Base-by-base conservation (phyloP, 768 basidiomycete species). In the Sporobolomyces roseus region DNA sequence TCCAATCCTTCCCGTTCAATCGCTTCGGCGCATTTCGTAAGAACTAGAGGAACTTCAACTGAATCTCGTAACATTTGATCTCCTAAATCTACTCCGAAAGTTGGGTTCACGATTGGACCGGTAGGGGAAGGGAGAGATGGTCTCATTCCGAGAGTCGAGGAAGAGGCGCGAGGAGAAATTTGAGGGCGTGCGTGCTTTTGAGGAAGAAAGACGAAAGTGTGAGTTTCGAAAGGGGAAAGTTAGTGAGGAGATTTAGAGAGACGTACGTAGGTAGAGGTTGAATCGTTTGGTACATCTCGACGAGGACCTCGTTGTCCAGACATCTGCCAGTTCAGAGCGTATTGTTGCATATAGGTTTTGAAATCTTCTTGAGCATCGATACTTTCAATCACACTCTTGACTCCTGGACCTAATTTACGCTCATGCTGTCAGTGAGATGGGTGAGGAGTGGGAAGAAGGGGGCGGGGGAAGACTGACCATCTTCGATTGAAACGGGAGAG, bases 351-450 rank as follows among this genome's bases (percentile, higher is more conserved):
- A 77, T 88, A 99, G 12, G 84, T 86, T 80, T 89, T 94, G 81
- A 99, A 98, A 79, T 99, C 96, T 41, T 87, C 83, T 45, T 93
- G 86, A 75, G 93, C 93, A 79, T 99, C 94, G 74, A 99, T 96
- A 8, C 86, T 84, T 78, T 97, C 93, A 65, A 89, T 87, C 29
- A 90, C 85, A 3, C 87, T 82, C 78, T 94, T 94, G 55, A 99
- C 80, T 17, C 94, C 93, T 10, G 85, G 81, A 5, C 82, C 85
- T 85, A 76, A 41, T 41, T 41, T 17, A 41, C 38, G 17, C 38
- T 41, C 38, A 17, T 41, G 38, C 9, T 9, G 38, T 41, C 38
- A 27, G 52, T 45, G 68, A 61, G 61, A 41, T 50, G 10, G 38
- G 38, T 9, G 38, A 17, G 38, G 17, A 41, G 38, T 9, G 38